Evolutionary conservation across 331 rosid genomes (phyloP).

Genomic region (Ulmus americana): DNA sequence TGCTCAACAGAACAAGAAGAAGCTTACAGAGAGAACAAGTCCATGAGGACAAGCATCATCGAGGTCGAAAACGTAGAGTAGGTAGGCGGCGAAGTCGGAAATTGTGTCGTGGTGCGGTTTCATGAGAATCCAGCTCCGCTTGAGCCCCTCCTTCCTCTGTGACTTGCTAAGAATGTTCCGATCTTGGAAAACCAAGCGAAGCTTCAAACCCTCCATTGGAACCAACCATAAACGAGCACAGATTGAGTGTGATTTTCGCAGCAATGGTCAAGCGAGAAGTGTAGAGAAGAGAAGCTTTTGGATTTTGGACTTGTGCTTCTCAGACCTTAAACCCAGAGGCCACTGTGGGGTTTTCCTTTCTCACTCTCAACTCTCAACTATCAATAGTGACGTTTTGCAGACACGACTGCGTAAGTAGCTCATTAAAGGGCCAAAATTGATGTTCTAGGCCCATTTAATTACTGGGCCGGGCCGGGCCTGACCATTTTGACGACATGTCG

Average conservation of each 20-base stretch:
- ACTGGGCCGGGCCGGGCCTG: too few relatives aligned
- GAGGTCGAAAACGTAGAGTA: constrained; percentile 46
- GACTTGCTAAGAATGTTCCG: constrained; percentile 41
- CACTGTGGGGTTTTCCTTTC: too few relatives aligned
- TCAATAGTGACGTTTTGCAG: too few relatives aligned
- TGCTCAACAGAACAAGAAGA: background rate
- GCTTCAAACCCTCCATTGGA: constrained; percentile 44
- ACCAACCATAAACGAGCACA: background rate
- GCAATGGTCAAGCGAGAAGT: background rate
- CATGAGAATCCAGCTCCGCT: constrained; percentile 74
- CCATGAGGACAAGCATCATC: constrained; percentile 61
- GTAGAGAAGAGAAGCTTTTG: background rate
- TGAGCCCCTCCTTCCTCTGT: constrained; percentile 52
- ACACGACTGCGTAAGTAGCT: too few relatives aligned
- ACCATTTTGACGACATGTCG: too few relatives aligned
- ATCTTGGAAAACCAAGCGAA: constrained; percentile 63
- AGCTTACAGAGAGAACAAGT: constrained; percentile 58
- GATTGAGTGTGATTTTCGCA: too few relatives aligned
- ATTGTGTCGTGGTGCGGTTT: constrained; percentile 58
- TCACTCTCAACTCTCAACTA: too few relatives aligned
- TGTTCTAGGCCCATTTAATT: too few relatives aligned
- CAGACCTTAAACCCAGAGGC: background rate
- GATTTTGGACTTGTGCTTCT: background rate
- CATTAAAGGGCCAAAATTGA: too few relatives aligned
- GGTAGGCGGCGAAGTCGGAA: constrained; percentile 53